These are phyloP conservation scores for Lepidopterella palustris DNA, from an alignment of 495 filamentous ascomycete genomes.

Conservation along the genomic window DNA sequence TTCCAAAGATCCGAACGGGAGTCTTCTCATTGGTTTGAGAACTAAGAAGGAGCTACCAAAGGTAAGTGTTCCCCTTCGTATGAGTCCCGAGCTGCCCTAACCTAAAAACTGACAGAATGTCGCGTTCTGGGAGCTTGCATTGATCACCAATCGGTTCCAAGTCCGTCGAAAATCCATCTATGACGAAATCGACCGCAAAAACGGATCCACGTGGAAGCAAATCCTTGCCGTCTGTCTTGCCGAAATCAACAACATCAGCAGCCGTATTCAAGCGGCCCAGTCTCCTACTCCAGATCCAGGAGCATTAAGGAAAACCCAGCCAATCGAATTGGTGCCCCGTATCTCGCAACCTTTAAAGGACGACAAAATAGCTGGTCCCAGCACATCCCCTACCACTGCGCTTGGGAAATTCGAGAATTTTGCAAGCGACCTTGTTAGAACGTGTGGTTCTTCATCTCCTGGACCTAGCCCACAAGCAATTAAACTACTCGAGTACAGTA, in stretches of 20 bases:
- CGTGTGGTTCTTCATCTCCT: conserved; percentile 30
- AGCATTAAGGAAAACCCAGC: conserved; percentile 40
- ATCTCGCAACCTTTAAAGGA: conserved; percentile 33
- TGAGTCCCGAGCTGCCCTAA: neutral
- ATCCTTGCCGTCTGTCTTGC: conserved; percentile 60
- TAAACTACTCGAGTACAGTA: conserved; percentile 7
- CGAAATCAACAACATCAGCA: conserved; percentile 57
- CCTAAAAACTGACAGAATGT: conserved; percentile 39
- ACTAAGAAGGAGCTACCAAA: conserved; percentile 60
- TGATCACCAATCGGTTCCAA: conserved; percentile 66
- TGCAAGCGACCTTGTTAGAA: conserved; percentile 51
- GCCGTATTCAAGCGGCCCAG: conserved; percentile 53
- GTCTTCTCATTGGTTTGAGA: conserved; percentile 74
- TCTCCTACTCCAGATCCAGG: conserved; percentile 29
- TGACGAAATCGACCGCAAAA: conserved; percentile 78
- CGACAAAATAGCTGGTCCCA: conserved; percentile 51
- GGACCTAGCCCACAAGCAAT: conserved; percentile 9
- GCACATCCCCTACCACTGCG: conserved; percentile 44
- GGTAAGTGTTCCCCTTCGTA: conserved; percentile 37
- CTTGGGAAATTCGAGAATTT: conserved; percentile 46
- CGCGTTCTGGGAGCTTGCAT: conserved; percentile 84
- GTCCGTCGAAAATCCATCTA: conserved; percentile 76
- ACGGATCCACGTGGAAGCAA: conserved; percentile 74
- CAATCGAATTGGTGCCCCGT: conserved; percentile 28
- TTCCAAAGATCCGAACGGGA: conserved; percentile 87